Evolutionary conservation across 192 early-diverging fungal genomes (phyloP).

Genomic region (Linnemannia elongata): DNA sequence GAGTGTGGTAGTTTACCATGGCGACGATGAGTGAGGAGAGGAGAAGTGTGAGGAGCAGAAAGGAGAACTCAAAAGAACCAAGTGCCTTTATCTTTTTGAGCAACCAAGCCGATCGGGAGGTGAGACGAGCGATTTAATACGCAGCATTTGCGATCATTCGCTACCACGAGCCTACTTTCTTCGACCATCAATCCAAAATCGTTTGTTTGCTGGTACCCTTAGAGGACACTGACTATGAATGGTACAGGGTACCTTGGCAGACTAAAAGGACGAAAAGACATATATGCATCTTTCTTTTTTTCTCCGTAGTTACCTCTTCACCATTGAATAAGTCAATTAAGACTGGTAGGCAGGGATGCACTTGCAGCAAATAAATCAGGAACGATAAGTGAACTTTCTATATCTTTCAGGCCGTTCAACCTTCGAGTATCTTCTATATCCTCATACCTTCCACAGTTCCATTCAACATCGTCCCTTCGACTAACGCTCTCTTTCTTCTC

Average conservation of each 20-base stretch:
- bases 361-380: not conserved
- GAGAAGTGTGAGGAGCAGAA: not conserved
- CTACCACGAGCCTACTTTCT: not conserved
- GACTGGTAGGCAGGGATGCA: too few species aligned
- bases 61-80: not conserved
- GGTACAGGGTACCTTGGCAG: too few species aligned
- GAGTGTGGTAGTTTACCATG: conserved; percentile 8
- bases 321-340: too few species aligned
- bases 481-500: too few species aligned
- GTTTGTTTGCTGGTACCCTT: too few species aligned
- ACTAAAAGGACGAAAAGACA: too few species aligned
- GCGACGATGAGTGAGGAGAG: not conserved
- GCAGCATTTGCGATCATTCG: conserved; percentile 2
- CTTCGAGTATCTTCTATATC: not conserved
- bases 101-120: not conserved
- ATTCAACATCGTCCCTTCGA: not conserved
- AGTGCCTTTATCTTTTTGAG: not conserved
- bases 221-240: too few species aligned
- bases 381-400: not conserved
- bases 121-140: not conserved
- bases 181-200: too few species aligned
- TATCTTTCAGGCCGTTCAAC: not conserved
- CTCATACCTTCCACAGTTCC: not conserved
- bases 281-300: too few species aligned
- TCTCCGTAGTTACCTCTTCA: too few species aligned